Evolutionary conservation across 129 eudicot species (phyloP).

Genomic region (Cynara cardunculus): DNA sequence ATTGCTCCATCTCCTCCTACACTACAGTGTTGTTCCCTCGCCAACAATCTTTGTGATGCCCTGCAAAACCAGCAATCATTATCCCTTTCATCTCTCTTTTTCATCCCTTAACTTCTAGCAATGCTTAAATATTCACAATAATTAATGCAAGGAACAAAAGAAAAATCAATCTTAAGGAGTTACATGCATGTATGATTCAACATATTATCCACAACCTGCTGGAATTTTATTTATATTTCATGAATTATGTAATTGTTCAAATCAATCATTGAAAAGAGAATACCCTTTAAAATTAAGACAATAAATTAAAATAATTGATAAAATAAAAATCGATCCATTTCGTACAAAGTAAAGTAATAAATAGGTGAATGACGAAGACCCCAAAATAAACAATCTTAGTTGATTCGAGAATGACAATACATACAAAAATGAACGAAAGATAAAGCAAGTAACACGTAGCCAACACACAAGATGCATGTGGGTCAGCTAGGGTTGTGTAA

Average conservation of each 20-base stretch:
- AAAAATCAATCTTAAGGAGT: background rate
- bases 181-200: no score
- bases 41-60: slow-evolving; percentile 29
- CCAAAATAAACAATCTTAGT: background rate
- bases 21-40: slow-evolving; percentile 36
- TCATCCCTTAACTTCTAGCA: no score
- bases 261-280: no score
- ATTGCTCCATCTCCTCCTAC: slow-evolving; percentile 39
- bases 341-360: background rate
- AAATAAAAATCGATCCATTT: no score
- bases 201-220: background rate
- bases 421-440: slow-evolving; percentile 19
- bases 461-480: slow-evolving; percentile 21
- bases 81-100: background rate
- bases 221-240: background rate
- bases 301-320: background rate
- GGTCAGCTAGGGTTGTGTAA: slow-evolving; percentile 12
- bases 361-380: background rate
- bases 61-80: slow-evolving; percentile 1
- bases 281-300: background rate
- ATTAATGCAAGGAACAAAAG: background rate
- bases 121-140: background rate
- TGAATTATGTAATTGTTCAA: background rate
- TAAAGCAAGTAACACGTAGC: slow-evolving; percentile 27
- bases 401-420: slow-evolving; percentile 6